Base-by-base conservation (phyloP, 2,329 filamentous ascomycete species). In the Hymenoscyphus fructigenus region DNA sequence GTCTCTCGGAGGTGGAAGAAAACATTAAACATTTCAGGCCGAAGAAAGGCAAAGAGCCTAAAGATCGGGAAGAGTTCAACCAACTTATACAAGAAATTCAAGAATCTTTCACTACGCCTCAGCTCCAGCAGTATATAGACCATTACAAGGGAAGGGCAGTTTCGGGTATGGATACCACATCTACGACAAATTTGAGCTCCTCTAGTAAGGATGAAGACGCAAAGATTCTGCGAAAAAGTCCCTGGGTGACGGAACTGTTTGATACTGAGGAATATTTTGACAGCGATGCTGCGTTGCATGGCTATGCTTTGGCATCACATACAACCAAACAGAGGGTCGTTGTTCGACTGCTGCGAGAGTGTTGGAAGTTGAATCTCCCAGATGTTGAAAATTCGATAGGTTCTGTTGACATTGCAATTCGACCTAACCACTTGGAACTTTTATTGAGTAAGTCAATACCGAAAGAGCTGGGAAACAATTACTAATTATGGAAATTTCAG, bases 21-120 rank as follows among this genome's bases (percentile, higher is more conserved):
- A 75, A 75, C 64, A 76, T 77, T 58, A 65, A 74, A 41, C 63
- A 64, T 3, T 72, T 75, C 36, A 69, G 65, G 56, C 74, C 75
- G 12, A 41, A 63, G 38, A 20, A 59, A 12, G 66, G 57, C 26
- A 53, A 64, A 15, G 59, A 62, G 44, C 65, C 68, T n/a, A 38
- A 68, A 55, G 67, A 59, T 17, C 72, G 73, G 70, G 59, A 69
- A 7, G 69, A 73, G 4, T 70, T 75, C 57, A 71, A 74, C 17
- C 57, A 66, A 2, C 61, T 77, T 50, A 70, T 75, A 15, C 58
- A 66, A 23, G 14, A 65, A 41, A 47, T 77, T 32, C 67, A 72
- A 32, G 61, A 68, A 17, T 68, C 72, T 3, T 77, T 77, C 55
- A 76, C 74, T 1, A 62, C 53, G 23, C 14, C 65, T 7, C 75